A percentile compares a stretch with the other conserved stretches of the same genome.
Evolutionary conservation across 805 yeast species (phyloP).

Genomic region (Candida multigemmis): DNA sequence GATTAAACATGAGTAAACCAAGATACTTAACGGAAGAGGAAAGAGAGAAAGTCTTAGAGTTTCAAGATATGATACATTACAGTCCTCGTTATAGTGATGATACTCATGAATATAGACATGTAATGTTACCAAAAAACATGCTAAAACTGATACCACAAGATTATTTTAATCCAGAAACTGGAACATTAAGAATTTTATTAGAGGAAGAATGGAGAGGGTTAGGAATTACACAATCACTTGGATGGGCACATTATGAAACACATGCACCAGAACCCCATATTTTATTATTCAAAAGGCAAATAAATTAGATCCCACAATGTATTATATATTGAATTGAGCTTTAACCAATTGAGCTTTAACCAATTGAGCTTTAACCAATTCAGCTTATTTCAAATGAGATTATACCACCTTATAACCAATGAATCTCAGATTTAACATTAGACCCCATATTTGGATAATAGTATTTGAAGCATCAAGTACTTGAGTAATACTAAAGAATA

Average conservation of each 20-base stretch:
- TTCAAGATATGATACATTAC: slow-evolving; percentile 89
- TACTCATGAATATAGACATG: slow-evolving; percentile 89
- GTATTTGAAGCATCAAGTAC: no score
- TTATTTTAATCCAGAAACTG: slow-evolving; percentile 87
- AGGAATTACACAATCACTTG: slow-evolving; percentile 94
- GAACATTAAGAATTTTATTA: slow-evolving; percentile 78
- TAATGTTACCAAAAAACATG: slow-evolving; percentile 94
- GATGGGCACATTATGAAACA: slow-evolving; percentile 97
- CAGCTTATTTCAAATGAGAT: no score
- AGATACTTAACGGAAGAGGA: slow-evolving; percentile 78
- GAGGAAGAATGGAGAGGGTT: slow-evolving; percentile 99
- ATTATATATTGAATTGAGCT: no score
- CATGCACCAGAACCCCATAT: slow-evolving; percentile 99
- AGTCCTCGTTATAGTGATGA: slow-evolving; percentile 92
- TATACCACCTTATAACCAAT: no score
- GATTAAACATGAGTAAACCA: slow-evolving; percentile 31
- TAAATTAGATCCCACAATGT: no score
- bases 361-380: no score
- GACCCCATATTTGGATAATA: no score
- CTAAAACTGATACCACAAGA: slow-evolving; percentile 89
- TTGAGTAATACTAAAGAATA: no score
- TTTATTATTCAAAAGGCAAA: slow-evolving; percentile 65
- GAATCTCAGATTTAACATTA: no score
- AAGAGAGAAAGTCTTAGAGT: slow-evolving; percentile 78
- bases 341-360: slow-evolving; percentile 4